A percentile compares a stretch with the other conserved stretches of the same genome.
Conservation (phyloP, 1,139 yeast genomes). For the Debaryomyces sp. region DNA sequence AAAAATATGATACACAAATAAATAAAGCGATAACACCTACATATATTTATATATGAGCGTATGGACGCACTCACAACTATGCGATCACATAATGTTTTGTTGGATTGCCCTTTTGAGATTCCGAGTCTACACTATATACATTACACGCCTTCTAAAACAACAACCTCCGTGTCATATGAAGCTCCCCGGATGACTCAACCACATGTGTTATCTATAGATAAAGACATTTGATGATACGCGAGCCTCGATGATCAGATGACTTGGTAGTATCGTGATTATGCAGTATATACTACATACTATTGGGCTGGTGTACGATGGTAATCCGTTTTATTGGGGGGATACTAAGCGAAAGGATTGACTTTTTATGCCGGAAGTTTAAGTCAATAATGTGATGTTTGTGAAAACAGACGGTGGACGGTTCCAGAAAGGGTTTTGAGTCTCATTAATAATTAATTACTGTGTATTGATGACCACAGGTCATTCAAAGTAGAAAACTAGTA, state of each 20-base stretch:
- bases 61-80: neutral
- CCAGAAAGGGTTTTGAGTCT: neutral
- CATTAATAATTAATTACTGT: neutral
- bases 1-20: constrained; percentile 2
- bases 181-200: constrained; percentile 5
- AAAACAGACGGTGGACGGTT: neutral
- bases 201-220: constrained; percentile 7
- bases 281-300: neutral
- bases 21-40: neutral
- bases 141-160: neutral
- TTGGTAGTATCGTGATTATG: neutral
- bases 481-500: neutral
- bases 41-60: neutral
- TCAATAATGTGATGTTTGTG: neutral
- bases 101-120: constrained; percentile 6
- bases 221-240: constrained; percentile 5
- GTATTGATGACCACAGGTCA: neutral
- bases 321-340: neutral
- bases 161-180: neutral
- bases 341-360: neutral
- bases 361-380: neutral
- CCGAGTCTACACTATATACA: constrained; percentile 2
- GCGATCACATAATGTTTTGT: neutral
- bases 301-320: neutral
- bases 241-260: neutral